phyloP scores from a whole-genome alignment of 306 rosid genomes.

The Fragaria nilgerrensis region DNA sequence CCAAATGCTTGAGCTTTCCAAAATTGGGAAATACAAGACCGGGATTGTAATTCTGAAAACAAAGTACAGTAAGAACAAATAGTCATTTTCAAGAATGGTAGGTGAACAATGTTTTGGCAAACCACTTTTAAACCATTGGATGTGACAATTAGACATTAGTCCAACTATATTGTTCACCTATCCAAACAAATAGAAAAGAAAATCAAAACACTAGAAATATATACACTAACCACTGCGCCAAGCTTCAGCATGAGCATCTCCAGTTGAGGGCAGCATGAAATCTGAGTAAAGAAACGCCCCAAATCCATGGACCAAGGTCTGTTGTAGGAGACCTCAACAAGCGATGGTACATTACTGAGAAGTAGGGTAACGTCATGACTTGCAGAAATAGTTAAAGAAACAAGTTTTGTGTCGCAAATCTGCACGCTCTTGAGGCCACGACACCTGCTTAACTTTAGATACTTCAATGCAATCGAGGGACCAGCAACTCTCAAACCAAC shows the following conservation, averaged over 20 bases:
- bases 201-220: not conserved
- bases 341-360: not conserved
- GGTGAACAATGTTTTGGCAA: not conserved
- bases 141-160: not conserved
- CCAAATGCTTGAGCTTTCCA: not conserved
- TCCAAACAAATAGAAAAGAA: not conserved
- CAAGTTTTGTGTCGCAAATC: not conserved
- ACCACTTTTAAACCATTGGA: not conserved
- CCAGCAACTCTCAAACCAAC: not conserved
- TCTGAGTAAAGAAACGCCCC: not conserved
- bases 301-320: not conserved
- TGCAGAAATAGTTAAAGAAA: not conserved
- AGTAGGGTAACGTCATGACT: not conserved
- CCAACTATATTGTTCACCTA: not conserved
- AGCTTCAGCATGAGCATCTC: not conserved
- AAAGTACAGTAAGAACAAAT: not conserved
- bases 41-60: not conserved
- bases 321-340: not conserved
- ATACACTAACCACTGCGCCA: not conserved
- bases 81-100: not conserved
- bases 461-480: not conserved
- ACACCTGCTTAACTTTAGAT: not conserved
- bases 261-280: not conserved
- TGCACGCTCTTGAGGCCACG: not conserved
- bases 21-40: not conserved